These are phyloP conservation scores for Rhodotorula sp. DNA, from an alignment of 1,284 basidiomycete genomes.

Conservation along the genomic window DNA sequence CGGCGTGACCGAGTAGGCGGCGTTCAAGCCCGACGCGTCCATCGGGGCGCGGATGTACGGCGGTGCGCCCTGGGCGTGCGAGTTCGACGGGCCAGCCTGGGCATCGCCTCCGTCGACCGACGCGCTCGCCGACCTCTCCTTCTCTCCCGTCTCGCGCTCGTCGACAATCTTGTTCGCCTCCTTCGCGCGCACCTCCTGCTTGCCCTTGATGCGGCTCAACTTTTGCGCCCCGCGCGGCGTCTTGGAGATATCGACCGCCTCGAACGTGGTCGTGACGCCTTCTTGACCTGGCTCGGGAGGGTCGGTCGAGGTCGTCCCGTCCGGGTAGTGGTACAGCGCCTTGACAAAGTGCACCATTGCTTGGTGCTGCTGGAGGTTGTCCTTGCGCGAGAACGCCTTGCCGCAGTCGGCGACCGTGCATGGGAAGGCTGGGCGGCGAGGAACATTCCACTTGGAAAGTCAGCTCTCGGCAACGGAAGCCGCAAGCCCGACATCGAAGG, in stretches of 20 bases:
- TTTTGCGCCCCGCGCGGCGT: slow-evolving; percentile 4
- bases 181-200: not conserved
- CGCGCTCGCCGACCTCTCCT: not conserved
- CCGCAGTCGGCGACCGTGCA: slow-evolving; percentile 29
- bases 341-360: slow-evolving; percentile 28
- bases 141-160: too few species aligned
- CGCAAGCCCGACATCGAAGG: not conserved
- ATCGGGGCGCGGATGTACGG: not conserved
- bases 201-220: not conserved
- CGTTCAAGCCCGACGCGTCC: not conserved
- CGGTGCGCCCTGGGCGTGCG: not conserved
- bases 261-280: slow-evolving; percentile 12
- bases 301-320: slow-evolving; percentile 18
- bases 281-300: slow-evolving; percentile 14
- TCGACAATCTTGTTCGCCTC: not conserved
- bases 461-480: too few species aligned
- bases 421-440: slow-evolving; percentile 22
- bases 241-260: slow-evolving; percentile 17
- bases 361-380: slow-evolving; percentile 41
- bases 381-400: slow-evolving; percentile 39
- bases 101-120: not conserved
- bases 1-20: not conserved
- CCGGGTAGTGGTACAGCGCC: slow-evolving; percentile 23
- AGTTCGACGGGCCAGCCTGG: not conserved
- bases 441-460: not conserved